These are phyloP conservation scores for Suhomyces bribrorum DNA, from an alignment of 1,139 yeast genomes.

Conservation along the genomic window DNA sequence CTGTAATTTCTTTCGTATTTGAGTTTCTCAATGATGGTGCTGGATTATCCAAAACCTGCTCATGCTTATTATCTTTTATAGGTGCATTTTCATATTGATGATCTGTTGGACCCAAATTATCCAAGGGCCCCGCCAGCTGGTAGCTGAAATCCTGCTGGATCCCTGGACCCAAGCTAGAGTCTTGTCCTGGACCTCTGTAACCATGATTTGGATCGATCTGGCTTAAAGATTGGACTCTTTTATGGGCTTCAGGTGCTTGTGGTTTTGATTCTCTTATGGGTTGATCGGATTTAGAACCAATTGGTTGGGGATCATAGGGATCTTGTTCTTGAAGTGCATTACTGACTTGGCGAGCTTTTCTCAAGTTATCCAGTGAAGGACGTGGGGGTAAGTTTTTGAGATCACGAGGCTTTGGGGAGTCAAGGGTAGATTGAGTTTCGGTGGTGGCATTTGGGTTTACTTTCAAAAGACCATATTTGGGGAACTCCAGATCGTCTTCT, in stretches of 20 bases:
- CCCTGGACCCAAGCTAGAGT: not conserved
- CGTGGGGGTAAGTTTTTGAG: slow-evolving; percentile 34
- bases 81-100: too few relatives aligned
- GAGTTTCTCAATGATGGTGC: too few relatives aligned
- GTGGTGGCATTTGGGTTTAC: not conserved
- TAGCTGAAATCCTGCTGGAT: slow-evolving; percentile 2
- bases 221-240: not conserved
- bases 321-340: slow-evolving; percentile 6
- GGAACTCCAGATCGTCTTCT: not conserved
- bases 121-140: too few relatives aligned
- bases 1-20: too few relatives aligned
- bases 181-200: not conserved
- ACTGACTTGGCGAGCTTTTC: slow-evolving; percentile 37
- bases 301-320: not conserved
- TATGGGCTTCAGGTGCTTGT: not conserved
- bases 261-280: not conserved
- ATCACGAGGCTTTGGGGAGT: slow-evolving; percentile 3
- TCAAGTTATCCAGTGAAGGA: slow-evolving; percentile 35
- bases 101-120: too few relatives aligned
- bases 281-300: too few relatives aligned
- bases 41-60: too few relatives aligned
- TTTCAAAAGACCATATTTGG: not conserved
- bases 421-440: not conserved
- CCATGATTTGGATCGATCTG: not conserved
- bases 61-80: too few relatives aligned